Conservation (phyloP, 495 filamentous ascomycete genomes). For the Hypoxylon fragiforme region DNA sequence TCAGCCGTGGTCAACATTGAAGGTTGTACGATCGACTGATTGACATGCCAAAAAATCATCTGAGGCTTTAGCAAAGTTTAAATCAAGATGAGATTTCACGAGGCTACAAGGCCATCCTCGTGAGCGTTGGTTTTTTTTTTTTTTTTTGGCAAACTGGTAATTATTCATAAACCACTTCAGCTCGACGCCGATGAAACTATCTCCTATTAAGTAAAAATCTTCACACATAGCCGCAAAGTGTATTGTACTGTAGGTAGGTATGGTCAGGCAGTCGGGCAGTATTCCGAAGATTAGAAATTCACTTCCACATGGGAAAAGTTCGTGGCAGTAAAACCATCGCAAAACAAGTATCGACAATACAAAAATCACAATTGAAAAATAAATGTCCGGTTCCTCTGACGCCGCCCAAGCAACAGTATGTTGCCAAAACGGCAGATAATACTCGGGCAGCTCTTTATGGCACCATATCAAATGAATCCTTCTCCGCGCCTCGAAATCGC, state of each 20-base stretch:
- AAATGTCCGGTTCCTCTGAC: slow-evolving; percentile 85
- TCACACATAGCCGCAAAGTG: too few species aligned
- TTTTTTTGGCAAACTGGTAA: too few species aligned
- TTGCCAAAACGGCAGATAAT: slow-evolving; percentile 49
- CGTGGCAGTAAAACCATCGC: not conserved
- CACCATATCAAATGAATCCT: slow-evolving; percentile 61
- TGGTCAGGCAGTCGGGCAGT: not conserved
- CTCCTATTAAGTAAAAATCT: too few species aligned
- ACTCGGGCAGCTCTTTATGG: slow-evolving; percentile 93
- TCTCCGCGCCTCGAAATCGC: slow-evolving; percentile 89
- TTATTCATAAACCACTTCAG: too few species aligned
- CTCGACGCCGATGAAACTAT: not conserved
- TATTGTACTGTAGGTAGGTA: too few species aligned
- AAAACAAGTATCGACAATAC: not conserved
- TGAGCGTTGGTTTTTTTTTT: too few species aligned
- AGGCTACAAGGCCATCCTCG: too few species aligned
- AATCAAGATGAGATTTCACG: not conserved
- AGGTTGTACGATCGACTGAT: slow-evolving; percentile 4
- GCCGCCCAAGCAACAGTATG: slow-evolving; percentile 75
- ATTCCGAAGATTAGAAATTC: too few species aligned
- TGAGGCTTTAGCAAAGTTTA: not conserved
- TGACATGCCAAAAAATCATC: not conserved
- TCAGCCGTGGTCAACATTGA: not conserved
- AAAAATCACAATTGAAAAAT: not conserved
- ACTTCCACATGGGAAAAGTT: too few species aligned